phyloP scores from a whole-genome alignment of 1,284 basidiomycete genomes.

The Stygiomarasmius scandens region DNA sequence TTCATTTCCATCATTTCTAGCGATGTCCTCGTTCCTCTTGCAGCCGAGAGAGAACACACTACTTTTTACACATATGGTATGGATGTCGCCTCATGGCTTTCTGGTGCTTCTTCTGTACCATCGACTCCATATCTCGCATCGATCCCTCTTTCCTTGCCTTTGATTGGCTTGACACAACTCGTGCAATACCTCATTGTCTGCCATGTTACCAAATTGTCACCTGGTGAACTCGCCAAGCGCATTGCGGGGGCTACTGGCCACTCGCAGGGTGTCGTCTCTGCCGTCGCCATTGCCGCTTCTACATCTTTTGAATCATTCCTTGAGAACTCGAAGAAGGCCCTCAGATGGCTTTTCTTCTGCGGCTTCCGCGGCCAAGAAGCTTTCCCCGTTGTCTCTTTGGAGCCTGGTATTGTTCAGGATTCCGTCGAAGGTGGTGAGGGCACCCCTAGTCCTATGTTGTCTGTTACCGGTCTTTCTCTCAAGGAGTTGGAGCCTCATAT shows the following conservation, averaged over 20 bases:
- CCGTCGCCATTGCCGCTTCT: constrained; percentile 86
- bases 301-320: constrained; percentile 74
- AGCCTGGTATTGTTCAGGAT: constrained; percentile 87
- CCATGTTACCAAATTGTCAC: constrained; percentile 74
- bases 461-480: constrained; percentile 82
- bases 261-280: constrained; percentile 95
- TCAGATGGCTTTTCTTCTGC: constrained; percentile 92
- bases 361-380: constrained; percentile 92
- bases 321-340: constrained; percentile 79
- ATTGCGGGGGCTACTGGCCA: constrained; percentile 93
- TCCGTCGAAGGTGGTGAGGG: constrained; percentile 93
- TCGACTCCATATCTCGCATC: constrained; percentile 89
- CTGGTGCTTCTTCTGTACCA: constrained; percentile 70
- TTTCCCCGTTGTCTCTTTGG: constrained; percentile 92
- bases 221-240: constrained; percentile 77
- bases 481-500: constrained; percentile 85
- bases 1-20: constrained; percentile 69
- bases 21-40: constrained; percentile 75
- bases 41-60: constrained; percentile 61
- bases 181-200: constrained; percentile 88
- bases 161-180: constrained; percentile 96
- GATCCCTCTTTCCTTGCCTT: constrained; percentile 91
- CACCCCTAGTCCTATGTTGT: constrained; percentile 91
- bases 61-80: constrained; percentile 83
- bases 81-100: constrained; percentile 85